Percentiles rank a stretch among this genome's conserved stretches.
Conservation (phyloP, 1,139 yeast genomes). For the Debaryomycetaceae sp. region DNA sequence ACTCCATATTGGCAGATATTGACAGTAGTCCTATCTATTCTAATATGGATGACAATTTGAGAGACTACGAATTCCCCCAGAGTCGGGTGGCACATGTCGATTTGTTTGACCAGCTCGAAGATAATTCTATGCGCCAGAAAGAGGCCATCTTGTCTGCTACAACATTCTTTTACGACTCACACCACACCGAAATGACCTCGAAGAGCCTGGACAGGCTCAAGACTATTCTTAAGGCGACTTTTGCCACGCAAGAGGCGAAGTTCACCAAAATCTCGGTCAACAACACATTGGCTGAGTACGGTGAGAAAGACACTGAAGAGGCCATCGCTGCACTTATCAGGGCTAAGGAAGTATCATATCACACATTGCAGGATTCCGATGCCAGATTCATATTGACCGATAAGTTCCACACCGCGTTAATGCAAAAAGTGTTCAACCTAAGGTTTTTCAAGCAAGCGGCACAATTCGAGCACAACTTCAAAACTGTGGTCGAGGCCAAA, state of each 20-base stretch:
- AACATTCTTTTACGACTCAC: conserved; percentile 31
- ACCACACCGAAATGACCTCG: conserved; percentile 13
- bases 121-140: conserved; percentile 52
- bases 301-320: conserved; percentile 39
- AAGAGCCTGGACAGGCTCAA: conserved; percentile 29
- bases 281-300: conserved; percentile 36
- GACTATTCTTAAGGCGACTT: conserved; percentile 50
- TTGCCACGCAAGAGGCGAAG: conserved; percentile 49
- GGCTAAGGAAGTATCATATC: conserved; percentile 49
- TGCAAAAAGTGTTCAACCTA: conserved; percentile 32
- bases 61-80: conserved; percentile 23
- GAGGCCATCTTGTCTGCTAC: conserved; percentile 38
- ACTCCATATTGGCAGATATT: conserved; percentile 21
- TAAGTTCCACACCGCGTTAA: conserved; percentile 38
- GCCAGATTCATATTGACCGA: conserved; percentile 59
- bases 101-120: conserved; percentile 35
- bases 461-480: conserved; percentile 36
- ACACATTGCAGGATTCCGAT: conserved; percentile 40
- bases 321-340: conserved; percentile 53
- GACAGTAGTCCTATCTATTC: conserved; percentile 33
- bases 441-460: conserved; percentile 44
- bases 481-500: conserved; percentile 30
- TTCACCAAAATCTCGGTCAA: conserved; percentile 44
- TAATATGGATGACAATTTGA: conserved; percentile 22
- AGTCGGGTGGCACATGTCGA: conserved; percentile 20